Evolutionary conservation across 495 filamentous ascomycete genomes (phyloP).

Genomic region (Stereocaulon alpinum): DNA sequence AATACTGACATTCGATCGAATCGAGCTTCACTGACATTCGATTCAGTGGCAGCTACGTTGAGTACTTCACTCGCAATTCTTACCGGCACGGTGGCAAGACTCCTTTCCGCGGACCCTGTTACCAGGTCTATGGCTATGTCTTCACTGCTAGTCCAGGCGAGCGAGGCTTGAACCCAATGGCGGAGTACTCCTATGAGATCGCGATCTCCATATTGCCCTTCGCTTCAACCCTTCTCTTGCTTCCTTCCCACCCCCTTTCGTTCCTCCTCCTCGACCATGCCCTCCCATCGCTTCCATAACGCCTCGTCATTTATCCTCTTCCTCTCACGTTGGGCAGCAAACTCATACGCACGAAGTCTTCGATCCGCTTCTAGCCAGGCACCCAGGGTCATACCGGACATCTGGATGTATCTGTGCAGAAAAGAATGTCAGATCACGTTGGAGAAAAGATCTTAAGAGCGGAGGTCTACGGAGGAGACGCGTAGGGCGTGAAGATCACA

Average conservation of each 20-base stretch:
- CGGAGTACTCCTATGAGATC: not conserved
- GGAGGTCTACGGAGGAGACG: not conserved
- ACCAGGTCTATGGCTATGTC: no score
- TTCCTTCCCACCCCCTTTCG: conserved; percentile 18
- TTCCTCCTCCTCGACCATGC: conserved; percentile 22
- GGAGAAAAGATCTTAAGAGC: not conserved
- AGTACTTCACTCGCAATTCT: no score
- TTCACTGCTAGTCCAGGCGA: no score
- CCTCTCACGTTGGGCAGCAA: conserved; percentile 39
- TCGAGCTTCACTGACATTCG: no score
- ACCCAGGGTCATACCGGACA: conserved; percentile 78
- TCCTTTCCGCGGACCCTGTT: no score
- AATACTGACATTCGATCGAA: no score
- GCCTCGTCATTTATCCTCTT: conserved; percentile 55
- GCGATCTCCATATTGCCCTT: not conserved
- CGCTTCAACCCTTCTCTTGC: conserved; percentile 10
- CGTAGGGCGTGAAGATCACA: not conserved
- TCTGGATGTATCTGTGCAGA: conserved; percentile 58
- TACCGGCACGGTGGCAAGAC: no score
- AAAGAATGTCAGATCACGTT: conserved; percentile 4
- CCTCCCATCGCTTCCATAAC: conserved; percentile 43
- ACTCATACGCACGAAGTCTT: conserved; percentile 54
- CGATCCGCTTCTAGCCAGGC: conserved; percentile 76
- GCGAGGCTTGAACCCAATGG: not conserved
- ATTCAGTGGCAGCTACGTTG: no score